These are phyloP conservation scores for Fraxinus quadrangulata DNA, from an alignment of 257 asterid species.

Conservation along the genomic window DNA sequence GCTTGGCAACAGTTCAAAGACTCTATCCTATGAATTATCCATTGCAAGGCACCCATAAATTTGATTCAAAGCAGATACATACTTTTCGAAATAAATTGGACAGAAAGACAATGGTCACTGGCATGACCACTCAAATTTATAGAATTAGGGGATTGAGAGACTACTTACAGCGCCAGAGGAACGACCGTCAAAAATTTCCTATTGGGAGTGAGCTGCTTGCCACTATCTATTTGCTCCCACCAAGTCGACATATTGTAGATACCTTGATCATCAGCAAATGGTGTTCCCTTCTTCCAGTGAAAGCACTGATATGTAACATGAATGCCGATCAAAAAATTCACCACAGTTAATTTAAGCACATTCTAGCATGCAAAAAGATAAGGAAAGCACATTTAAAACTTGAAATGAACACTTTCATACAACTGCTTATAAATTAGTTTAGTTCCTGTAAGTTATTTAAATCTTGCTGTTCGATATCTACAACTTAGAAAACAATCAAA, in stretches of 20 bases:
- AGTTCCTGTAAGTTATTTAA: neutral
- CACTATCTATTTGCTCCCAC: constrained; percentile 15
- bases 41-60: neutral
- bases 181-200: constrained; percentile 6
- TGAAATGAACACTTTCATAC: neutral
- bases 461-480: neutral
- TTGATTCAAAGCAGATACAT: neutral
- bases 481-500: neutral
- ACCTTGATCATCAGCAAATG: constrained; percentile 12
- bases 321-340: neutral
- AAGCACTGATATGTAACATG: constrained; percentile 8
- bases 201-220: constrained; percentile 17
- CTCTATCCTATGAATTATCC: neutral
- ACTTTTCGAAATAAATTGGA: neutral
- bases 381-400: neutral
- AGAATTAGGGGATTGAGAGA: neutral
- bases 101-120: neutral
- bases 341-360: neutral
- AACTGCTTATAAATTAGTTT: neutral
- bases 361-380: neutral
- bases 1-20: neutral
- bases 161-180: constrained; percentile 3
- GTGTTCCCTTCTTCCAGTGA: constrained; percentile 19
- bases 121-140: neutral
- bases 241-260: constrained; percentile 15